Percentiles rank a stretch among this genome's conserved stretches.
phyloP scores from a whole-genome alignment of 768 basidiomycete species.

The Mycena rosella region DNA sequence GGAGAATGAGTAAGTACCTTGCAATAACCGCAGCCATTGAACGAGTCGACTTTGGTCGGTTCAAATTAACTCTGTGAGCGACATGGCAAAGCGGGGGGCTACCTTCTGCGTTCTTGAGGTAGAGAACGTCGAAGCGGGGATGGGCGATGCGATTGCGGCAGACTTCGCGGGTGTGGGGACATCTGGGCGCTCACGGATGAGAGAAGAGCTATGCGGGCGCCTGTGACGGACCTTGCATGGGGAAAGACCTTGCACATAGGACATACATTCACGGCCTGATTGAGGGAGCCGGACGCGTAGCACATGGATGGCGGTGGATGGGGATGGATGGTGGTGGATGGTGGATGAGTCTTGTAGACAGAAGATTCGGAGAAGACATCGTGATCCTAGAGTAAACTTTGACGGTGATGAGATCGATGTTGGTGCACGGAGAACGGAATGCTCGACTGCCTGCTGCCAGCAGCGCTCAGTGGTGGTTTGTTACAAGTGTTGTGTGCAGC shows the following conservation, averaged over 20 bases:
- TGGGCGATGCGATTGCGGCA: constrained; percentile 82
- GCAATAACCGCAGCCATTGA: constrained; percentile 92
- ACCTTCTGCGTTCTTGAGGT: constrained; percentile 92
- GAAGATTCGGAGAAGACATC: no score
- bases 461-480: no score
- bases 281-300: constrained; percentile 75
- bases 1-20: constrained; percentile 66
- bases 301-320: constrained; percentile 73
- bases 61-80: constrained; percentile 32
- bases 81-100: constrained; percentile 37
- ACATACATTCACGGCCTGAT: constrained; percentile 76
- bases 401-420: no score
- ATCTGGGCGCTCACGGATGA: constrained; percentile 59
- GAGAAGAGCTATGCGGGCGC: constrained; percentile 22
- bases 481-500: no score
- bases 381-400: no score
- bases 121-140: constrained; percentile 82
- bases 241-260: constrained; percentile 91
- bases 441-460: no score
- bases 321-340: constrained; percentile 4
- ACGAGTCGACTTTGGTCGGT: constrained; percentile 72
- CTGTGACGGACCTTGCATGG: constrained; percentile 63
- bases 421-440: no score
- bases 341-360: no score
- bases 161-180: constrained; percentile 80